phyloP scores from a whole-genome alignment of 2,329 filamentous ascomycete genomes.

The Pyrenochaeta sp. region DNA sequence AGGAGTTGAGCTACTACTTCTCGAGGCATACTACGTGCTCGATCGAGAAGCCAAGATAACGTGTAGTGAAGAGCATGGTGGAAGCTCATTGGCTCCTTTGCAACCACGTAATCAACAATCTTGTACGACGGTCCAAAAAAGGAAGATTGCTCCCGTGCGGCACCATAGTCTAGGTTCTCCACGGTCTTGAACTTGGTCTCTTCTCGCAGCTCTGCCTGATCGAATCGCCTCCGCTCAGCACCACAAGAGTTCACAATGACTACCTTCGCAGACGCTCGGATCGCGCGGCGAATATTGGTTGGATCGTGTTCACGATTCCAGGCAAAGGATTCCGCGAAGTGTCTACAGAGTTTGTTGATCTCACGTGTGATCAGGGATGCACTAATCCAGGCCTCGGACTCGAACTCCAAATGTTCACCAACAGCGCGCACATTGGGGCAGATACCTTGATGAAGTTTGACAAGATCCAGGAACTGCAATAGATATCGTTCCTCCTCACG shows the following conservation, averaged over 20 bases:
- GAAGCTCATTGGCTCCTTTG: conserved; percentile 92
- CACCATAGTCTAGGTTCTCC: conserved; percentile 80
- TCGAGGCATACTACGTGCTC: conserved; percentile 76
- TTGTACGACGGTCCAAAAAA: conserved; percentile 59
- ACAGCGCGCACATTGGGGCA: conserved; percentile 92
- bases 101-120: conserved; percentile 81
- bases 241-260: conserved; percentile 91
- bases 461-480: conserved; percentile 91
- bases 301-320: conserved; percentile 70
- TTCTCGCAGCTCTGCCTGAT: conserved; percentile 85
- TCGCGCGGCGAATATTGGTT: conserved; percentile 72
- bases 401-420: conserved; percentile 96
- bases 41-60: conserved; percentile 93
- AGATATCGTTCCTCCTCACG: conserved; percentile 86
- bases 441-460: conserved; percentile 96
- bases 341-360: conserved; percentile 89
- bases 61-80: conserved; percentile 97
- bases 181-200: conserved; percentile 83
- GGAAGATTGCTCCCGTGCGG: conserved; percentile 35
- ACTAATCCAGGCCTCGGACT: conserved; percentile 97
- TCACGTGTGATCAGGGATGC: conserved; percentile 93
- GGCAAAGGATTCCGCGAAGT: conserved; percentile 86
- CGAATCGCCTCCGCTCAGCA: conserved; percentile 84
- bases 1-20: conserved; percentile 73
- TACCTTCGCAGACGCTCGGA: conserved; percentile 77